Evolutionary conservation across 805 yeast genomes (phyloP), one percentile per base, ranked within the genome.

Genomic region (Candida boidinii): DNA sequence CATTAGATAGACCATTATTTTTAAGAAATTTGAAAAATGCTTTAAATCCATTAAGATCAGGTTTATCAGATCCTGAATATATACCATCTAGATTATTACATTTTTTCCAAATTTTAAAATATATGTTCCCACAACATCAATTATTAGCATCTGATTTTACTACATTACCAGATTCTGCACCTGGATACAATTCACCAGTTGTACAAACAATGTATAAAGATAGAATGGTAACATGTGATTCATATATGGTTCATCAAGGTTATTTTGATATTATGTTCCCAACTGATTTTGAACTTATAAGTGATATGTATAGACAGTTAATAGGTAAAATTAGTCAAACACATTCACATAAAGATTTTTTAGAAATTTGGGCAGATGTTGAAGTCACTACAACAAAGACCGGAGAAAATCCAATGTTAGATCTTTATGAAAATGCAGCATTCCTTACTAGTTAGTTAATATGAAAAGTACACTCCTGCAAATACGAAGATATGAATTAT

Each of bases 201-300:
- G 92, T 83, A 1, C 94, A 83, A 49, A 83, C 94, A 0, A 70
- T 81, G 47, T 60, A 80, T 37, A 64, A 76, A 33, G 75, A 78
- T 41, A 62, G 66, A 36, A 79, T 81, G 78, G 68, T 83, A 4
- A 76, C 82, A 15, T 72, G 79, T 0, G 66, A 76, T 24, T 76
- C 88, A 0, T 84, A 76, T 52, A 78, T 85, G 88, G 79, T 73
- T n/a, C 68, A 79, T 25, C 94, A 83, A 50, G 95, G 95, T 0
- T 80, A 69, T 48, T 85, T 83, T 51, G 94, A 85, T 53, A 84
- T 85, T 31, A 75, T 83, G 79, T 85, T 85, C 48, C 84, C 94
- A 8, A 85, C 94, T 0, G 81, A 85, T 47, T 86, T 85, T 53
- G 56, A 59, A 7, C 59, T 76, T 7, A 73, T 76, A 4, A 64